Conservation (phyloP, 768 basidiomycete genomes). For the Termitomyces heimii region DNA sequence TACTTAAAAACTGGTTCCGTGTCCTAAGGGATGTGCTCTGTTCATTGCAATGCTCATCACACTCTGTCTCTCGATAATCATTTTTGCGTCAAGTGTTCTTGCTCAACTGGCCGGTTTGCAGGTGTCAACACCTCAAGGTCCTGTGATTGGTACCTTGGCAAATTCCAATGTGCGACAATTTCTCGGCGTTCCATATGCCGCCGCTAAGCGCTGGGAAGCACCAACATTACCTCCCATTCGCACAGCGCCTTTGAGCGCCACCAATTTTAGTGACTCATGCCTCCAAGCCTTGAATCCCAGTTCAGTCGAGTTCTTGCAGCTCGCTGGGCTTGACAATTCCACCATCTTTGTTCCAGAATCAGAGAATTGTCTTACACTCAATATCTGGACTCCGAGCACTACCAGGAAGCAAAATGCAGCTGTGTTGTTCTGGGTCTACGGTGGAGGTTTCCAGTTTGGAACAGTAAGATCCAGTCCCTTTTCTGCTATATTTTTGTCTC, state of each 20-base stretch:
- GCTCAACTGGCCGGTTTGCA: conserved; percentile 14
- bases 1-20: not conserved
- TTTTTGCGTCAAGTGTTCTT: not conserved
- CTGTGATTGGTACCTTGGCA: conserved; percentile 21
- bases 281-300: conserved; percentile 19
- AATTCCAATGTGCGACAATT: conserved; percentile 27
- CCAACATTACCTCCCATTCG: conserved; percentile 20
- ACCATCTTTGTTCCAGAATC: conserved; percentile 23
- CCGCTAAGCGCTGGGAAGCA: conserved; percentile 26
- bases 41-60: conserved; percentile 1
- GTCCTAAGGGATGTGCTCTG: conserved; percentile 12
- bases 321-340: conserved; percentile 17
- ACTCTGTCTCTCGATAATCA: not conserved
- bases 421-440: conserved; percentile 33
- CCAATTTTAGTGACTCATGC: conserved; percentile 25
- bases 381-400: conserved; percentile 31
- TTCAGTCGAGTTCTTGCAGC: conserved; percentile 18
- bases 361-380: conserved; percentile 31
- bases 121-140: conserved; percentile 26
- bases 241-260: conserved; percentile 19
- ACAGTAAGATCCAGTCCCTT: conserved; percentile 18
- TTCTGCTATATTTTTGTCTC: not conserved
- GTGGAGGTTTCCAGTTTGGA: conserved; percentile 31
- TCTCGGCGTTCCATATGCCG: conserved; percentile 30
- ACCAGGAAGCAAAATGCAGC: conserved; percentile 27